Evolutionary conservation across 805 yeast species (phyloP).

Genomic region (Jamesozyma piceae): DNA sequence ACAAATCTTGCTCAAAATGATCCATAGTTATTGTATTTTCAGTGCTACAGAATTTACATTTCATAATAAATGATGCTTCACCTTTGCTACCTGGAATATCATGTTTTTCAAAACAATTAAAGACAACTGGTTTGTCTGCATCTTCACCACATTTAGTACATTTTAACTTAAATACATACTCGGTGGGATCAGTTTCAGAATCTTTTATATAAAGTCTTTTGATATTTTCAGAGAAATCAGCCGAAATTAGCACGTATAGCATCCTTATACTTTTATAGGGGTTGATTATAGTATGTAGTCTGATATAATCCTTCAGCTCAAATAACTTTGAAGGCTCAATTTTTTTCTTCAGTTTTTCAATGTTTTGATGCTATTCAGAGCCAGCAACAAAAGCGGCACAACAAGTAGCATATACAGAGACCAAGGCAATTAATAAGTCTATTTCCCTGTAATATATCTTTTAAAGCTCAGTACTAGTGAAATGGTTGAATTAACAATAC

Average conservation of each 20-base stretch:
- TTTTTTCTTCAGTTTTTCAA: too few species aligned
- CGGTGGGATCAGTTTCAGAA: conserved; percentile 50
- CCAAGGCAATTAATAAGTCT: too few species aligned
- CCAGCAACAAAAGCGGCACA: too few species aligned
- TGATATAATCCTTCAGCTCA: too few species aligned
- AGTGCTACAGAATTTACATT: conserved; percentile 54
- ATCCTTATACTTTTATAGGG: too few species aligned
- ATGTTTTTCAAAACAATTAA: conserved; percentile 58
- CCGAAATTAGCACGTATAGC: conserved; percentile 23
- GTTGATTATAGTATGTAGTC: too few species aligned
- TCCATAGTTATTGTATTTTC: conserved; percentile 21
- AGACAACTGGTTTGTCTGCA: conserved; percentile 60
- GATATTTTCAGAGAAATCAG: conserved; percentile 37
- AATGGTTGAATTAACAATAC: too few species aligned
- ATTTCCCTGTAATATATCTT: too few species aligned
- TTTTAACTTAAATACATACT: conserved; percentile 61
- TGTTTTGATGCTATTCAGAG: too few species aligned
- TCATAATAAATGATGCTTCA: conserved; percentile 72
- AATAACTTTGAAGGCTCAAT: too few species aligned
- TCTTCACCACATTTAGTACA: conserved; percentile 75
- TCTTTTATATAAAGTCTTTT: conserved; percentile 54
- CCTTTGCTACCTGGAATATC: conserved; percentile 67
- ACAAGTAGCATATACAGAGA: too few species aligned
- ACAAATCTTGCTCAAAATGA: conserved; percentile 19
- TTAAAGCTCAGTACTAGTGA: too few species aligned